Conservation (phyloP, 2,329 filamentous ascomycete species). For the Nigrospora sphaerica region DNA sequence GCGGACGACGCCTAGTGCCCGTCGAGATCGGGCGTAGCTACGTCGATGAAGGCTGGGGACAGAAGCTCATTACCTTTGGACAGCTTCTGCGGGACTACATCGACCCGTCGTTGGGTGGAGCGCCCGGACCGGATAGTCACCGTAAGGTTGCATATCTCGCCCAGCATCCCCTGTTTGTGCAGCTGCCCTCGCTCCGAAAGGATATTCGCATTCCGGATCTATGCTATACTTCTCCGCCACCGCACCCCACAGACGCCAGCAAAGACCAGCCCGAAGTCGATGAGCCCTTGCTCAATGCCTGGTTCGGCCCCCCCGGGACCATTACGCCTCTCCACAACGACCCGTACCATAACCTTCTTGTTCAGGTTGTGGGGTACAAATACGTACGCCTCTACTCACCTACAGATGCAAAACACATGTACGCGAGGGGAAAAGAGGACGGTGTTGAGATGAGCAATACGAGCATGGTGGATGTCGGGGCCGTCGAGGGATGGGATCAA, state of each 20-base stretch:
- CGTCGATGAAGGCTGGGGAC: slow-evolving; percentile 77
- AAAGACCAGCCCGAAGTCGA: slow-evolving; percentile 34
- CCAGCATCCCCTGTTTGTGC: slow-evolving; percentile 79
- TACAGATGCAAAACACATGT: slow-evolving; percentile 46
- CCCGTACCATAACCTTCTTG: slow-evolving; percentile 86
- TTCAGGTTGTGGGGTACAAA: slow-evolving; percentile 83
- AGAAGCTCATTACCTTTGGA: slow-evolving; percentile 69
- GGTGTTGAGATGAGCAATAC: slow-evolving; percentile 93
- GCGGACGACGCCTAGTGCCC: slow-evolving; percentile 73
- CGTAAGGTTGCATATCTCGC: slow-evolving; percentile 68
- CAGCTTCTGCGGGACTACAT: slow-evolving; percentile 64
- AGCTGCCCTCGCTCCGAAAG: slow-evolving; percentile 67
- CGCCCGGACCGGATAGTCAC: background rate
- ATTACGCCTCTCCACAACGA: slow-evolving; percentile 93
- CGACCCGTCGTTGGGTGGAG: slow-evolving; percentile 15
- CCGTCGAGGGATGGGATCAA: slow-evolving; percentile 55
- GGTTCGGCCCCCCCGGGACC: slow-evolving; percentile 83
- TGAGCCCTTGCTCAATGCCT: slow-evolving; percentile 74
- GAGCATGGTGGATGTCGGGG: slow-evolving; percentile 68
- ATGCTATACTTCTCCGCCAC: slow-evolving; percentile 66
- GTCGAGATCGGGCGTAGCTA: slow-evolving; percentile 84
- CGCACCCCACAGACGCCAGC: slow-evolving; percentile 32
- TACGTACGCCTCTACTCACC: slow-evolving; percentile 87
- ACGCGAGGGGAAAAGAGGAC: slow-evolving; percentile 54
- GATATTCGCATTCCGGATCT: slow-evolving; percentile 81